Evolutionary conservation across 768 basidiomycete genomes (phyloP), one percentile per base, ranked within the genome.

Genomic region (Serendipita sp.): DNA sequence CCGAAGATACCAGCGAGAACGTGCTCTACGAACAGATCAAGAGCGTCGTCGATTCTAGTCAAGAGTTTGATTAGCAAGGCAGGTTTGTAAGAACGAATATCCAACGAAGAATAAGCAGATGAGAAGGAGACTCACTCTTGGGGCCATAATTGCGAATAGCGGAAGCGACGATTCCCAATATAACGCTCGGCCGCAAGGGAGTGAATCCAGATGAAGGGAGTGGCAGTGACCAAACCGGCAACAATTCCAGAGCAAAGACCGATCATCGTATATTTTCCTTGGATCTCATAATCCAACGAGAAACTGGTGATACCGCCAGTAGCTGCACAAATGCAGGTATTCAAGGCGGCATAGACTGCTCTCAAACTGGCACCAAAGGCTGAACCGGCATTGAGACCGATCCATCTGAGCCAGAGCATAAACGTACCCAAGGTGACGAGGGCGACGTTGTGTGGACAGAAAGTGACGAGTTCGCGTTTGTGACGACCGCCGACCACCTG

Each of bases 1-100:
- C 90, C 92, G 63, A 89, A 74, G 45, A 89, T 82, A 30, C 91
- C 89, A 4, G 90, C 91, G 45, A 94, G 75, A 41, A 86, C 93
- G 77, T 96, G 93, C 70, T 90, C 86, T 16, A 92, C 92, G 72
- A 92, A 94, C 51, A 93, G 81, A 79, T 97, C 93, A 56, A 96
- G 85, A 0, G 91, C 84, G 70, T 95, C 93, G 71, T 96, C 93
- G 64, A 92, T 81, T 16, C 77, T 75, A 64, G 92, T 66, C 38
- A 87, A 70, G 68, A 0, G 24, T 24, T 24, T 24, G 24, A 24
- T 1, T 24, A 24, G 24, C 24, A 24, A 24, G 24, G 24, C 24
- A 24, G 24, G 24, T 0, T 0, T 24, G 24, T 24, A 24, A 24
- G 24, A 24, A 24, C n/a, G n/a, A n/a, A n/a, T n/a, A n/a, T n/a